These are phyloP conservation scores for Pseudogymnoascus sp. DNA, from an alignment of 2,329 filamentous ascomycete species.

Conservation along the genomic window DNA sequence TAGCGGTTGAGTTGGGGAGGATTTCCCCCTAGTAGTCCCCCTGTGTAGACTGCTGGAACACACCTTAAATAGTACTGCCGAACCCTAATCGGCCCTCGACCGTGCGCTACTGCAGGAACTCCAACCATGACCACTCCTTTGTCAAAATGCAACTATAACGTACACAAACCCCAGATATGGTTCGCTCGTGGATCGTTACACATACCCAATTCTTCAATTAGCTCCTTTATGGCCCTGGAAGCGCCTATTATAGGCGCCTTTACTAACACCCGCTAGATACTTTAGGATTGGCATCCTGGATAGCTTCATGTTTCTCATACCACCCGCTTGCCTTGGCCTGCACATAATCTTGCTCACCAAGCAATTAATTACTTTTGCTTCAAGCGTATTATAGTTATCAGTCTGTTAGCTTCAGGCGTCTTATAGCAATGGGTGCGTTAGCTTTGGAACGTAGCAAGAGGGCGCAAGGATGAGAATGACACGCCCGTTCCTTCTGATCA, in stretches of 20 bases:
- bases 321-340: not conserved
- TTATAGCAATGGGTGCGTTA: not conserved
- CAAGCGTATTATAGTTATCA: not conserved
- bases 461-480: not conserved
- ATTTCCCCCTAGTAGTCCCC: not conserved
- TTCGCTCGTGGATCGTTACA: not conserved
- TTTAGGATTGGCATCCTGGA: slow-evolving; percentile 1
- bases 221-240: not conserved
- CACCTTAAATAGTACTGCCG: not conserved
- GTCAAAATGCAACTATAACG: not conserved
- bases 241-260: not conserved
- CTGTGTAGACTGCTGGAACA: not conserved
- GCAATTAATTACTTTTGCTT: slow-evolving; percentile 4
- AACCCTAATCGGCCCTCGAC: slow-evolving; percentile 2
- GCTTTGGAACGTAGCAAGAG: not conserved
- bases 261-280: not conserved
- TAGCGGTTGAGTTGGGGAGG: not conserved
- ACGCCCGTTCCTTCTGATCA: not conserved
- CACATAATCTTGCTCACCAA: not conserved
- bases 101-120: slow-evolving; percentile 3
- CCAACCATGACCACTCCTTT: not conserved
- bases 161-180: not conserved
- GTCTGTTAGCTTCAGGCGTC: not conserved
- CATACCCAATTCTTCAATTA: not conserved
- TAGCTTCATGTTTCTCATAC: not conserved